Base-by-base conservation (phyloP, 202 grass and related monocot species). In the Hordeum pubiflorum region DNA sequence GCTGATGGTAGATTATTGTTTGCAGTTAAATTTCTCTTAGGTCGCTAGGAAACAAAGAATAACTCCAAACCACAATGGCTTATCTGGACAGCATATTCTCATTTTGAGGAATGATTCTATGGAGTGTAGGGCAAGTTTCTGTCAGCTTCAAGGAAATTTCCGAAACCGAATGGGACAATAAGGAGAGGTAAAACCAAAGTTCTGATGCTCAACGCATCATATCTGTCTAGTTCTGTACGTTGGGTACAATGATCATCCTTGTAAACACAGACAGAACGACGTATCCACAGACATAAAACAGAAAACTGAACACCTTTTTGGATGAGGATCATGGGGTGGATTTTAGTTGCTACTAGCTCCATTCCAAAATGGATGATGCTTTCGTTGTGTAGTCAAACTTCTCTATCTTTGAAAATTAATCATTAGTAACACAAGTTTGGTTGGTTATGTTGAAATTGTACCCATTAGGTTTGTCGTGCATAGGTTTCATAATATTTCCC, bases 101-200 rank as follows among this genome's bases (percentile, higher is more conserved):
- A 15, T 58, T 65, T 6, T 10, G 33, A 76, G 11, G 72, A 76
- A 68, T 67, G 4, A 76, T 83, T 57, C 34, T 76, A 46, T 65
- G 50, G 59, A 65, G 15, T 32, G 33, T 15, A 29, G 9, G 31
- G 2, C 44, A 75, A 83, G 59, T 83, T 83, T 82, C 70, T 75
- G 21, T n/a, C 31, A 64, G 6, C 29, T 7, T 17, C 26, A 46
- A 2, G 9, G 73, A 46, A 72, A 26, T 29, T 9, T n/a, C 24
- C 14, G 10, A 72, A 72, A 18, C 43, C 4, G 7, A 15, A 10
- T 14, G 15, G 41, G 43, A 32, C 23, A 32, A 72, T 66, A 37
- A 40, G 63, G 5, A 32, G 4, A 43, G 48, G 33, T 10, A 83
- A 56, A 83, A 23, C 22, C 46, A 67, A 67, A 82, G 31, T 15